phyloP scores from a whole-genome alignment of 108 stramenopile genomes.

The Cyclotella distinguenda region DNA sequence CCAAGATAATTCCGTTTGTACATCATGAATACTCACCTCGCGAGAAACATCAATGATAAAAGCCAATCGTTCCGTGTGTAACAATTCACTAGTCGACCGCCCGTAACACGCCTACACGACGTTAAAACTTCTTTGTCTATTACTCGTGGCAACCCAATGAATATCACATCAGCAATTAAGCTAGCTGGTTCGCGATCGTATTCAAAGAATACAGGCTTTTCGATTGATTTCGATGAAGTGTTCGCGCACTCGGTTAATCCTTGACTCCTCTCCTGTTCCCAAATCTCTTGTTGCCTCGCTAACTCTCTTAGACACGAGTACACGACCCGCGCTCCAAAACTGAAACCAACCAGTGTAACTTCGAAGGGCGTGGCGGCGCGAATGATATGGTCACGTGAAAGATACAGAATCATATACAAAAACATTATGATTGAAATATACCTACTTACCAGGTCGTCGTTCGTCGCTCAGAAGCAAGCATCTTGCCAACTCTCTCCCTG shows the following conservation, averaged over 20 bases:
- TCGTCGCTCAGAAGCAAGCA: conserved; percentile 66
- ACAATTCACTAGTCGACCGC: conserved; percentile 86
- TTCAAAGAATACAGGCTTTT: conserved; percentile 13
- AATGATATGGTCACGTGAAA: background rate
- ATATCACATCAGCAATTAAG: conserved; percentile 82
- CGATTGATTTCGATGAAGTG: conserved; percentile 23
- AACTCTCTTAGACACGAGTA: conserved; percentile 79
- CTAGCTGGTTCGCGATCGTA: conserved; percentile 66
- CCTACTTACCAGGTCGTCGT: conserved; percentile 57
- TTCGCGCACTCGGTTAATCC: background rate
- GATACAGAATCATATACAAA: background rate
- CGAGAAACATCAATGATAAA: conserved; percentile 66
- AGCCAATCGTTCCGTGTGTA: conserved; percentile 82
- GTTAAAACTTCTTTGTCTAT: conserved; percentile 52
- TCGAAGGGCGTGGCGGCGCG: background rate
- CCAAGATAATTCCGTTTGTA: no score
- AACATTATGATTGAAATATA: no score
- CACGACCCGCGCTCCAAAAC: conserved; percentile 89
- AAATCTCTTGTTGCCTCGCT: conserved; percentile 60
- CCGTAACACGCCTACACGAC: conserved; percentile 65
- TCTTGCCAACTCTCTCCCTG: conserved; percentile 79
- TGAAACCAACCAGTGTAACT: conserved; percentile 88
- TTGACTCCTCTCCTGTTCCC: conserved; percentile 51
- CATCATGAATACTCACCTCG: conserved; percentile 17
- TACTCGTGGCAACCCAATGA: conserved; percentile 62